Base-by-base conservation (phyloP, 208 protist species). In the Trypanosoma scelopori region DNA sequence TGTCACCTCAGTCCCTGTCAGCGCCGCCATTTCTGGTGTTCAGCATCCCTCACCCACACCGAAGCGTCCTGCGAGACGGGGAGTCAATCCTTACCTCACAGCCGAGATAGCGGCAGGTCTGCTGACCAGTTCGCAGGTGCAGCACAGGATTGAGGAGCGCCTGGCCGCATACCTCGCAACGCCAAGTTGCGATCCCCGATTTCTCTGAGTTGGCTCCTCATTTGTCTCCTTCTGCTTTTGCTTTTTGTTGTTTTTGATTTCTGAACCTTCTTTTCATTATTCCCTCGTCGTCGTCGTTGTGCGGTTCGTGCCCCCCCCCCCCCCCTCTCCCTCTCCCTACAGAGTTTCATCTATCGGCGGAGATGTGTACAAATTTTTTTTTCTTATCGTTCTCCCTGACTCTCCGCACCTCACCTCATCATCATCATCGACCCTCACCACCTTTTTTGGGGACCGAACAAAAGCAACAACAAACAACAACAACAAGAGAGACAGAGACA, bases 261-360 rank as follows among this genome's bases (percentile, higher is more conserved):
- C 41, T 20, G 67, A n/a, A n/a, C 69, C 6, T 69, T 52, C 59
- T 50, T 65, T 65, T 68, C 53, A 23, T 57, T 71, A 11, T 78
- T 52, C 55, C 53, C 56, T 43, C 39, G 18, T 30, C 6, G 11
- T 20, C 22, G n/a, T n/a, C 3, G 16, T 60, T 11, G n/a, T n/a
- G 5, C 45, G n/a, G 6, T 23, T 41, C 5, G 27, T 28, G 5
- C 9, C 32, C 9, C 9, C 32, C 9, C 5, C 32, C 5, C 32
- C 5, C 9, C 9, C 9, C 9, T 3, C 32, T 37, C 32, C 9
- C 9, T 9, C 3, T 37, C 9, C 32, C 9, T 37, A 11, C 32
- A 37, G 32, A 37, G 5, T 37, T 37, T 37, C 32, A 37, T 37
- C 9, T 3, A 37, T 37, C 32, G 32, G 32, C 3, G 32, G 9